A percentile compares a stretch with the other conserved stretches of the same genome.
These are phyloP conservation scores for Nakataea oryzae DNA, from an alignment of 2,329 filamentous ascomycete species.

Conservation along the genomic window DNA sequence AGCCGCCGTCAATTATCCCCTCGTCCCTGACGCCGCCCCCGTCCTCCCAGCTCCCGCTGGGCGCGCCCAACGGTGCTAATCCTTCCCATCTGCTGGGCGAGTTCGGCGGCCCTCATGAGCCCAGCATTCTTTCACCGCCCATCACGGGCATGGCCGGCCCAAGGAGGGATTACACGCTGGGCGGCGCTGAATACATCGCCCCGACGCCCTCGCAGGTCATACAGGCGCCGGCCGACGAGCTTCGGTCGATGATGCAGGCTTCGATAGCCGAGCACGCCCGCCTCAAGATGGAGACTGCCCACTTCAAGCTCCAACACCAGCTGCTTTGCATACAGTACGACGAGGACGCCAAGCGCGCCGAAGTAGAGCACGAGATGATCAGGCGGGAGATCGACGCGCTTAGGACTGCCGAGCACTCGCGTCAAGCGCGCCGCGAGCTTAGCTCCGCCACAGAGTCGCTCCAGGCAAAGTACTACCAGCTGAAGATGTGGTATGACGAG, in stretches of 20 bases:
- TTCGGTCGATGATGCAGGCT: constrained; percentile 44
- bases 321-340: constrained; percentile 75
- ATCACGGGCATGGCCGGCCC: constrained; percentile 27
- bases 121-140: constrained; percentile 42
- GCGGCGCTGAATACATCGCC: constrained; percentile 29
- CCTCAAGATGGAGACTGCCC: constrained; percentile 72
- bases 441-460: constrained; percentile 40
- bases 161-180: constrained; percentile 15
- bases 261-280: constrained; percentile 46
- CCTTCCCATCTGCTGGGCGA: constrained; percentile 6
- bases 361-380: constrained; percentile 88
- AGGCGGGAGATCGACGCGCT: constrained; percentile 78
- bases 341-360: constrained; percentile 76
- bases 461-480: constrained; percentile 45
- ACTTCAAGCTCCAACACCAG: constrained; percentile 84
- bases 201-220: constrained; percentile 39
- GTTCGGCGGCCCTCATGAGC: constrained; percentile 31
- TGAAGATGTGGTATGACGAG: constrained; percentile 56
- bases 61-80: constrained; percentile 13
- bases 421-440: constrained; percentile 45
- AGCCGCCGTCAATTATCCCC: constrained; percentile 33
- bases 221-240: constrained; percentile 42
- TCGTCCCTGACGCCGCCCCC: constrained; percentile 49
- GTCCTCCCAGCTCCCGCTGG: constrained; percentile 36
- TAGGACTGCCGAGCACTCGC: constrained; percentile 60